phyloP scores from a whole-genome alignment of 1,284 basidiomycete species.

The Ganoderma boninense region DNA sequence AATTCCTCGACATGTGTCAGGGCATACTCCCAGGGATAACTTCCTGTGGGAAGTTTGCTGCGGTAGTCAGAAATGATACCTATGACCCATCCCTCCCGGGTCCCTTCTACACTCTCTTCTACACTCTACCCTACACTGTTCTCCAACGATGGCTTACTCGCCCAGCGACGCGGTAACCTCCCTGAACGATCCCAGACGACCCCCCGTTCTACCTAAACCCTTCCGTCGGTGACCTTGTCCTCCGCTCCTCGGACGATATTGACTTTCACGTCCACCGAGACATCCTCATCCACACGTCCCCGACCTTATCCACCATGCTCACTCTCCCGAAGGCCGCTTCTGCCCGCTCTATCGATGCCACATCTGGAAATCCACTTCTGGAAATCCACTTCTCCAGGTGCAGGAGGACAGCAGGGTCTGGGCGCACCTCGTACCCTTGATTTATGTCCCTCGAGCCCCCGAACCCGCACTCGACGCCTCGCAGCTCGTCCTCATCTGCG shows the following conservation, averaged over 20 bases:
- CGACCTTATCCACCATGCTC: conserved; percentile 1
- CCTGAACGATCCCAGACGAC: not conserved
- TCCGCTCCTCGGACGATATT: conserved; percentile 25
- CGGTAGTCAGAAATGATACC: not conserved
- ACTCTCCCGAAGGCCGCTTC: not conserved
- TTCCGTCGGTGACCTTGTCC: conserved; percentile 37
- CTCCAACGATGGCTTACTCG: not conserved
- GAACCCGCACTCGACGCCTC: conserved; percentile 21
- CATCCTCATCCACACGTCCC: conserved; percentile 10
- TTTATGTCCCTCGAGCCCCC: conserved; percentile 8
- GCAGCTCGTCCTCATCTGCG: conserved; percentile 25
- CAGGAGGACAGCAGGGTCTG: conserved; percentile 7
- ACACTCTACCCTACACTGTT: not conserved
- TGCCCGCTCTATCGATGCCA: not conserved
- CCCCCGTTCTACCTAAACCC: conserved; percentile 5
- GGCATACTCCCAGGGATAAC: not conserved
- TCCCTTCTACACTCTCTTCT: too few relatives aligned
- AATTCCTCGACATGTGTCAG: not conserved
- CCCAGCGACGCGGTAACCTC: not conserved
- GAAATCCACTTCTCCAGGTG: not conserved
- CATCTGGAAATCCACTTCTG: too few relatives aligned
- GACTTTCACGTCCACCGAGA: conserved; percentile 16
- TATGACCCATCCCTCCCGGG: not conserved
- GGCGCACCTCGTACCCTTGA: conserved; percentile 6
- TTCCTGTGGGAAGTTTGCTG: not conserved